Evolutionary conservation across 495 filamentous ascomycete genomes (phyloP).

Genomic region (Xylaria intraflava): DNA sequence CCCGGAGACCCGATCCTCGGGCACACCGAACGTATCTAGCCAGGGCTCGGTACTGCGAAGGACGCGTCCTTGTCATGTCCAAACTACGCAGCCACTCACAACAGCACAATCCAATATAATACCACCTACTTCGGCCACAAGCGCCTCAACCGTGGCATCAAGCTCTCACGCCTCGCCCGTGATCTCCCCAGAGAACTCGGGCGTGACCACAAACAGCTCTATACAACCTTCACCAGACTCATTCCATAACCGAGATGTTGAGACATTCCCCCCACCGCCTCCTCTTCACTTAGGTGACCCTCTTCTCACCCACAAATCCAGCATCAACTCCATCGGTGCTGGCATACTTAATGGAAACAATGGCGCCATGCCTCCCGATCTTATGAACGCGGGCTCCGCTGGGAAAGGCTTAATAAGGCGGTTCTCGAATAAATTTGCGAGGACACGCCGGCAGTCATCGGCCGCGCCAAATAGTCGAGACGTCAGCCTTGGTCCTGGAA

Average conservation of each 20-base stretch:
- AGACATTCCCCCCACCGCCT: constrained; percentile 22
- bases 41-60: constrained; percentile 25
- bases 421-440: constrained; percentile 38
- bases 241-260: constrained; percentile 21
- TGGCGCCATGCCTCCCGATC: constrained; percentile 34
- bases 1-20: constrained; percentile 21
- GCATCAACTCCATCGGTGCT: constrained; percentile 31
- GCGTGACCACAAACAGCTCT: constrained; percentile 34
- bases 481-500: constrained; percentile 79
- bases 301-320: constrained; percentile 34
- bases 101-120: constrained; percentile 29
- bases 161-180: constrained; percentile 37
- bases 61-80: constrained; percentile 35
- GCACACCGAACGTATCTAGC: constrained; percentile 22
- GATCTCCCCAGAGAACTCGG: constrained; percentile 33
- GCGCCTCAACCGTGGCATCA: constrained; percentile 37
- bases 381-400: constrained; percentile 23
- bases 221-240: constrained; percentile 38
- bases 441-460: constrained; percentile 60
- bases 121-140: constrained; percentile 36
- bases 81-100: constrained; percentile 29
- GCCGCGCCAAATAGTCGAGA: constrained; percentile 68
- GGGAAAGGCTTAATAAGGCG: constrained; percentile 37
- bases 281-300: constrained; percentile 40
- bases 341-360: constrained; percentile 22